Conservation (phyloP, 257 asterid species). For the Marsdenia floribunda region DNA sequence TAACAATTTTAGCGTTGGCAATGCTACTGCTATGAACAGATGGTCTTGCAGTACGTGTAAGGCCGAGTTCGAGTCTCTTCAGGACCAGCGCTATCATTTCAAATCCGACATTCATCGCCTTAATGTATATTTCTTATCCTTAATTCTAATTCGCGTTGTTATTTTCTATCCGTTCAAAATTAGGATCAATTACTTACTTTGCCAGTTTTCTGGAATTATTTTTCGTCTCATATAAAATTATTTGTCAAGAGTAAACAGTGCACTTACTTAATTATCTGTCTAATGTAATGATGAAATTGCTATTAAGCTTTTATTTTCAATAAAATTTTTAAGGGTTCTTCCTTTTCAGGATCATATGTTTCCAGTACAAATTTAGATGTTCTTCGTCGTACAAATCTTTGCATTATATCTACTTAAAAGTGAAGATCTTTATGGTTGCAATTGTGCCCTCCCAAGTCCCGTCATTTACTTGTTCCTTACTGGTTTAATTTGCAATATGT, state of each 20-base stretch:
- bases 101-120: constrained; percentile 93
- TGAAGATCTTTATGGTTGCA: neutral
- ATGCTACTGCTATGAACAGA: constrained; percentile 43
- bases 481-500: neutral
- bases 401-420: neutral
- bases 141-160: neutral
- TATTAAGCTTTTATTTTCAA: neutral
- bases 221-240: neutral
- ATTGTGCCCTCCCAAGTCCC: neutral
- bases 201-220: neutral
- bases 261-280: neutral
- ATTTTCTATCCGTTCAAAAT: neutral
- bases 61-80: constrained; percentile 85
- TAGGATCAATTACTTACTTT: constrained; percentile 1
- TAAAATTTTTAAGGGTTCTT: neutral
- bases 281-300: neutral
- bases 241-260: neutral
- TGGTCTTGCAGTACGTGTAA: constrained; percentile 95
- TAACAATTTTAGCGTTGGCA: constrained; percentile 2
- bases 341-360: neutral
- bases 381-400: neutral
- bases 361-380: neutral
- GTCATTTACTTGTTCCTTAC: neutral
- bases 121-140: constrained; percentile 39
- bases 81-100: constrained; percentile 85